Evolutionary conservation across 192 early-diverging fungal genomes (phyloP), one percentile per base, ranked within the genome.

Genomic region (Backusella westeae): DNA sequence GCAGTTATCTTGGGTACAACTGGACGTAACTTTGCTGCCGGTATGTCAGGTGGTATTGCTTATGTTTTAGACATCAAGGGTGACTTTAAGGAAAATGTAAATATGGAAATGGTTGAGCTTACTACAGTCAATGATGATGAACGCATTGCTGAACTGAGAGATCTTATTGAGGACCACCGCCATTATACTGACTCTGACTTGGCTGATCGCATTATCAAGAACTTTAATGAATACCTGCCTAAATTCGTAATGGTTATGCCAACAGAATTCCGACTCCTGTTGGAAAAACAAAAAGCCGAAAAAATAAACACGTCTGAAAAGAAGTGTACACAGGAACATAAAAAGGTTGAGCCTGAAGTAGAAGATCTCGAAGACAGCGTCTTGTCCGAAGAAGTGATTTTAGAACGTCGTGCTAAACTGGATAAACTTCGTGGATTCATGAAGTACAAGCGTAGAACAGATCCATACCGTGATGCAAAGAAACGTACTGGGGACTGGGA

Each of bases 21-120:
- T 23, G 98, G 98, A 10, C 92, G 96, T 78, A 99, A 99, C 89
- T 98, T 99, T 90, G 98, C 98, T 34, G 98, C 98, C 21, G 98
- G 98, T 81, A 99, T 99, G 98, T 91, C 89, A 74, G 98, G 98
- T 65, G 98, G 98, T 82, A 93, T 98, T 78, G 95, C 98, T 1
- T 99, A 99, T 80, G 90, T 99, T 5, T 84, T 97, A 29, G 96
- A 97, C 68, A 44, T 86, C 5, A 79, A 87, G 35, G 88, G 81
- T 66, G 82, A 84, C 71, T 96, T 98, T 81, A 82, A 81, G 44
- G 82, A 75, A 56, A 90, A 89, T 77, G 93, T 93, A 87, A 99
- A 99, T 81, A 88, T 84, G 82, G 96, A 98, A 89, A 94, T 97
- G 86, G 98, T 98, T 32, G 88, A 92, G 36, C 87, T 99, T 35